A percentile compares a stretch with the other conserved stretches of the same genome.
These are phyloP conservation scores for Candida jianshihensis DNA, from an alignment of 805 yeast genomes.

Conservation along the genomic window DNA sequence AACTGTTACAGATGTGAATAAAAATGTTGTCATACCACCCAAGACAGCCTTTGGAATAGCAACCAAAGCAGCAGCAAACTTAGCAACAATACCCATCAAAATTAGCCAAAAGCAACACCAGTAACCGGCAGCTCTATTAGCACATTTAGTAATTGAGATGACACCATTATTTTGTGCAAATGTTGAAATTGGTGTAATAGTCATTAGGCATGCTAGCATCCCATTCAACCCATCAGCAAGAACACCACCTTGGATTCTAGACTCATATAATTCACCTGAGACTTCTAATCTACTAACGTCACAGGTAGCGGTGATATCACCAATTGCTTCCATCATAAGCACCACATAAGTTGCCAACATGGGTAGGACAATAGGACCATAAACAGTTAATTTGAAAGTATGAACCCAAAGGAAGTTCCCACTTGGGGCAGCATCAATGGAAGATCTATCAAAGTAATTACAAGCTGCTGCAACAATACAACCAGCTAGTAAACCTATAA, in stretches of 20 bases:
- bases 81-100: constrained; percentile 82
- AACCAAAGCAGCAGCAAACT: constrained; percentile 80
- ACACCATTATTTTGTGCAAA: constrained; percentile 97
- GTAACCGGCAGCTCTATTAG: constrained; percentile 73
- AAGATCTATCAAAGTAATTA: constrained; percentile 60
- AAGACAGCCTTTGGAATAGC: constrained; percentile 74
- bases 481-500: constrained; percentile 76
- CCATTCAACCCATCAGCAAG: constrained; percentile 86
- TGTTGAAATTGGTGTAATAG: constrained; percentile 84
- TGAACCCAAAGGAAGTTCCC: constrained; percentile 85
- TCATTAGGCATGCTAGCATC: constrained; percentile 65
- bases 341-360: constrained; percentile 77
- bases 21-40: constrained; percentile 84
- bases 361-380: constrained; percentile 84
- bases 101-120: constrained; percentile 74
- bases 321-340: constrained; percentile 88
- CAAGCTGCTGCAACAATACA: constrained; percentile 91
- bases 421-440: constrained; percentile 67
- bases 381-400: constrained; percentile 68
- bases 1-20: constrained; percentile 70
- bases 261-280: constrained; percentile 74
- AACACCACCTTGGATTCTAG: constrained; percentile 89
- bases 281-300: constrained; percentile 85
- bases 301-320: constrained; percentile 90
- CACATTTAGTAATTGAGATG: constrained; percentile 86